Percentiles rank a stretch among this genome's conserved stretches.
Conservation (phyloP, 129 eudicot genomes). For the Gnaphalium uliginosum region DNA sequence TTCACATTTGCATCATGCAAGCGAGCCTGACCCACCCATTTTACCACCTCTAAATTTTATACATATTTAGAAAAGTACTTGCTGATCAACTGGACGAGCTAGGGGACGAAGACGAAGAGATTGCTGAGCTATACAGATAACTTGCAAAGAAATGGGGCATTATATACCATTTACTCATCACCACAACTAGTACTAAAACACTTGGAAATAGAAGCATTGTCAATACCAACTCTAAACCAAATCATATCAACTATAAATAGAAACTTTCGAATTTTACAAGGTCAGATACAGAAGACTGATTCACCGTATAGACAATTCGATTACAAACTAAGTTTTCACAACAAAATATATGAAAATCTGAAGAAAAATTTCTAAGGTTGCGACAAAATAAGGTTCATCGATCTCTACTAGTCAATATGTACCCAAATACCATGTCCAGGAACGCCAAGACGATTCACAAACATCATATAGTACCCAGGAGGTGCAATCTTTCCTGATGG, state of each 20-base stretch:
- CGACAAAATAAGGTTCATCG: background rate
- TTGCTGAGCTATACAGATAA: no score
- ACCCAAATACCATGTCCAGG: slow-evolving; percentile 81
- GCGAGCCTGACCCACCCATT: background rate
- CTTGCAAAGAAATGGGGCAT: no score
- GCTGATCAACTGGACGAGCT: no score
- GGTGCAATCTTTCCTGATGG: slow-evolving; percentile 66
- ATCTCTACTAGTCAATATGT: slow-evolving; percentile 34
- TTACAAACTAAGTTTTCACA: background rate
- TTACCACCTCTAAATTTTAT: background rate
- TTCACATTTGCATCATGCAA: background rate
- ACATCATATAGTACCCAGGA: slow-evolving; percentile 74
- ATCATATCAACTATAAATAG: no score
- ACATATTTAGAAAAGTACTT: background rate
- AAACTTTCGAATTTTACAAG: background rate
- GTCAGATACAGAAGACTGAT: background rate
- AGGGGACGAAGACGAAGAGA: no score
- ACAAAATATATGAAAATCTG: background rate
- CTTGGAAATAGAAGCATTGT: no score
- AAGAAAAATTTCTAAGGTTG: background rate
- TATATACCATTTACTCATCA: no score
- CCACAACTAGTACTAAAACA: no score
- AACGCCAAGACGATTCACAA: slow-evolving; percentile 54
- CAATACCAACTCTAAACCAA: no score
- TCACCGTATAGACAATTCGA: background rate